Percentiles rank a stretch among this genome's conserved stretches.
Evolutionary conservation across 352 stramenopile genomes (phyloP).

Genomic region (Pythium pectinolyticum): DNA sequence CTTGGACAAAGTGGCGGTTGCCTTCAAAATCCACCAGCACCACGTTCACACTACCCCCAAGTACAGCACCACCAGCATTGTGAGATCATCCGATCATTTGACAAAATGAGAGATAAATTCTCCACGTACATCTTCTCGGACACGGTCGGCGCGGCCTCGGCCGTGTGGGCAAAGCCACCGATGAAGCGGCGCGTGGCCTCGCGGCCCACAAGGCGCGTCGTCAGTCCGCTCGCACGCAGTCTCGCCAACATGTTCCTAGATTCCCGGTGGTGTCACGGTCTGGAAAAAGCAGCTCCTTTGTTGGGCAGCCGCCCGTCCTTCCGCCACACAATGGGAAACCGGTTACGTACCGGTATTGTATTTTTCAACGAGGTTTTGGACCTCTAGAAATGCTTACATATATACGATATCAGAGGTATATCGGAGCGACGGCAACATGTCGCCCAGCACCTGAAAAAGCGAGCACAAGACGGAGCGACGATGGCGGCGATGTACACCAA

Average conservation of each 20-base stretch:
- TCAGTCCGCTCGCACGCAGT: conserved; percentile 29
- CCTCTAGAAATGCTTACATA: conserved; percentile 9
- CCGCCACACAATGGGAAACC: conserved; percentile 17
- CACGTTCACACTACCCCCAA: conserved; percentile 66
- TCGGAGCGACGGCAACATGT: not conserved
- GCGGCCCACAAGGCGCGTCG: conserved; percentile 23
- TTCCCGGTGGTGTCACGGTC: conserved; percentile 22
- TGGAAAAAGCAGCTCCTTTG: conserved; percentile 1
- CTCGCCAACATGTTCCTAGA: conserved; percentile 27
- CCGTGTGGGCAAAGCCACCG: conserved; percentile 28
- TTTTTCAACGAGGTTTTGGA: not conserved
- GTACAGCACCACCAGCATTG: conserved; percentile 4
- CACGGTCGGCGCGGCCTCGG: conserved; percentile 31
- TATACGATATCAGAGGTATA: conserved; percentile 9
- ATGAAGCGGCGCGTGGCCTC: conserved; percentile 31
- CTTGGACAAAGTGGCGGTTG: conserved; percentile 83
- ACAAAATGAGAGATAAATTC: not conserved
- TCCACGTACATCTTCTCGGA: conserved; percentile 35
- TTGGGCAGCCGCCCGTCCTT: not conserved
- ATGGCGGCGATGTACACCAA: conserved; percentile 52
- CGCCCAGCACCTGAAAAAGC: not conserved
- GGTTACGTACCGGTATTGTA: conserved; percentile 8
- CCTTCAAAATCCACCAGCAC: conserved; percentile 86
- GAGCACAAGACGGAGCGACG: not conserved
- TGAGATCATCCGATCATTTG: not conserved